Evolutionary conservation across 2,329 filamentous ascomycete species (phyloP).

Genomic region (Talaromyces atroroseus): DNA sequence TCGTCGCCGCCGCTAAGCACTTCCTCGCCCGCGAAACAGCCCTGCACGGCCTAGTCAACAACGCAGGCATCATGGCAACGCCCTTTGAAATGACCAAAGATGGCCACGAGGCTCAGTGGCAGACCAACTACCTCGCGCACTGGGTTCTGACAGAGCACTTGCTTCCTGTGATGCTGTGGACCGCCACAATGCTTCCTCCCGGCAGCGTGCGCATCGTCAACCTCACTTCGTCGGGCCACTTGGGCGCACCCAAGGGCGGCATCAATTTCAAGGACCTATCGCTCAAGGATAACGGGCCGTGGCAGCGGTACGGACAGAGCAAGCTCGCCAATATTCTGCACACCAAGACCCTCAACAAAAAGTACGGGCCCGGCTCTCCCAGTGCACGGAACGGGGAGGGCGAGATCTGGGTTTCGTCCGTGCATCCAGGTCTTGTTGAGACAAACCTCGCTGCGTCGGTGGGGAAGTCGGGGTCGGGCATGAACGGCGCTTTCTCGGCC

Average conservation of each 20-base stretch:
- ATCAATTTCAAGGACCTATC: slow-evolving; percentile 17
- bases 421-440: slow-evolving; percentile 40
- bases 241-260: slow-evolving; percentile 12
- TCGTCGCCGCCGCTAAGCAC: slow-evolving; percentile 9
- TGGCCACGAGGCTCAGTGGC: slow-evolving; percentile 21
- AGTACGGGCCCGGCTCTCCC: slow-evolving; percentile 28
- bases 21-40: slow-evolving; percentile 13
- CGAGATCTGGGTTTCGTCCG: slow-evolving; percentile 35
- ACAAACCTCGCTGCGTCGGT: slow-evolving; percentile 20
- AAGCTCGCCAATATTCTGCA: slow-evolving; percentile 46
- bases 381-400: slow-evolving; percentile 24
- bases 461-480: slow-evolving; percentile 12
- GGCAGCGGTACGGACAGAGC: slow-evolving; percentile 42
- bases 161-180: slow-evolving; percentile 15
- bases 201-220: slow-evolving; percentile 19
- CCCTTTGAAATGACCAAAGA: slow-evolving; percentile 15
- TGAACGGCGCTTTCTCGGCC: not conserved
- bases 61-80: slow-evolving; percentile 15
- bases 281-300: slow-evolving; percentile 23
- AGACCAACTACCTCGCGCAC: slow-evolving; percentile 16
- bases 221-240: slow-evolving; percentile 16
- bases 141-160: slow-evolving; percentile 17
- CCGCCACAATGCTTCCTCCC: slow-evolving; percentile 3
- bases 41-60: slow-evolving; percentile 17
- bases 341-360: slow-evolving; percentile 30